phyloP scores from a whole-genome alignment of 768 basidiomycete genomes.

The Suillus subluteus region DNA sequence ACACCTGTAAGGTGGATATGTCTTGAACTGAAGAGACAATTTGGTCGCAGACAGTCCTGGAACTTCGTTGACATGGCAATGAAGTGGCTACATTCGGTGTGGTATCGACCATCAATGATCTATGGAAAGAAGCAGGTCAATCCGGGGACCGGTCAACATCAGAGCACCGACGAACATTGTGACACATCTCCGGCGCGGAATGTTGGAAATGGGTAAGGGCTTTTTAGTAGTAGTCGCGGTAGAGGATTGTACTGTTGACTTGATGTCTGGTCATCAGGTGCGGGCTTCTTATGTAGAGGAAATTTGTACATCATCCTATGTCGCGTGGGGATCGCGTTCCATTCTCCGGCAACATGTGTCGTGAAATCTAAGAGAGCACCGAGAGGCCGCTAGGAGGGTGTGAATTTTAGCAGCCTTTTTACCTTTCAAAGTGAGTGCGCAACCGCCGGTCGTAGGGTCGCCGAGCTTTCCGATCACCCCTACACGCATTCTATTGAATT shows the following conservation, averaged over 20 bases:
- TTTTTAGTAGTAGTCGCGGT: neutral
- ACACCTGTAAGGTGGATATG: constrained; percentile 61
- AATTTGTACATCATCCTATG: constrained; percentile 32
- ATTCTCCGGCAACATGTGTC: constrained; percentile 31
- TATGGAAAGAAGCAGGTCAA: constrained; percentile 31
- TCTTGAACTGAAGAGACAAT: constrained; percentile 73
- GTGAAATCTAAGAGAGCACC: constrained; percentile 11
- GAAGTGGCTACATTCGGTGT: constrained; percentile 73
- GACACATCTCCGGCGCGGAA: constrained; percentile 55
- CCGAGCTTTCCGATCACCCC: constrained; percentile 11
- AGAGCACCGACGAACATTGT: constrained; percentile 57
- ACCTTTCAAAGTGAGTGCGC: constrained; percentile 17
- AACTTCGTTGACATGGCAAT: constrained; percentile 68
- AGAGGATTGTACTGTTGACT: neutral
- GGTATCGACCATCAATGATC: constrained; percentile 79
- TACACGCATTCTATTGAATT: constrained; percentile 3
- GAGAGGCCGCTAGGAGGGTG: constrained; percentile 9
- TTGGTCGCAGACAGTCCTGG: constrained; percentile 64
- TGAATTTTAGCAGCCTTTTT: constrained; percentile 14
- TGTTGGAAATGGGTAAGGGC: constrained; percentile 14
- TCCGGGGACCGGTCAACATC: constrained; percentile 9
- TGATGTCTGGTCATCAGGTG: constrained; percentile 6
- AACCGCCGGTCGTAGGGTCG: constrained; percentile 13
- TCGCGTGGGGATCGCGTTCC: constrained; percentile 45
- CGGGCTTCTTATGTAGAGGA: constrained; percentile 33